These are phyloP conservation scores for Lachancea sp. DNA, from an alignment of 805 yeast species.

Conservation along the genomic window DNA sequence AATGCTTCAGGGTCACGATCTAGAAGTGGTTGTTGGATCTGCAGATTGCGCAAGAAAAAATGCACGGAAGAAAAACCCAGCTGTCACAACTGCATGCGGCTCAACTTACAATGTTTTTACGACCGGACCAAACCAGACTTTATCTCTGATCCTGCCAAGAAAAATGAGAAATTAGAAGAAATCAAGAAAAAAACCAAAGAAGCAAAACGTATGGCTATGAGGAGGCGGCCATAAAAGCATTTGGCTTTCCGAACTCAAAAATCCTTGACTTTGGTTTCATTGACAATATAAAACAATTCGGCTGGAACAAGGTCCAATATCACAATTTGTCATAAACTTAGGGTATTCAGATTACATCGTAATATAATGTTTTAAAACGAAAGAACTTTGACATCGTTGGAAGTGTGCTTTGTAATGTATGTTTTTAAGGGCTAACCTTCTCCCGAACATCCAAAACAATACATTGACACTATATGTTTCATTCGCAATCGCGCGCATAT, in stretches of 20 bases:
- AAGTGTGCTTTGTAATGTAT: no score
- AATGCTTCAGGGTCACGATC: conserved; percentile 36
- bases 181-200: conserved; percentile 43
- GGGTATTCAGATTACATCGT: background rate
- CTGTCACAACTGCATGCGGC: conserved; percentile 52
- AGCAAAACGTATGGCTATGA: conserved; percentile 36
- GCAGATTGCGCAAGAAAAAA: conserved; percentile 64
- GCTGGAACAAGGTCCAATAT: no score
- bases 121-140: conserved; percentile 45
- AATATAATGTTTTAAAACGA: background rate
- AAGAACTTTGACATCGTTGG: background rate
- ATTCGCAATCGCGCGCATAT: no score
- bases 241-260: background rate
- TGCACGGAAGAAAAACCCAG: conserved; percentile 61
- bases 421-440: no score
- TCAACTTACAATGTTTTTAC: conserved; percentile 55
- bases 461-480: no score
- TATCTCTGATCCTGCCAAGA: conserved; percentile 40
- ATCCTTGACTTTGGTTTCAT: background rate
- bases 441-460: no score
- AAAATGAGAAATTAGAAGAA: conserved; percentile 43
- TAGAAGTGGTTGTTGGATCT: conserved; percentile 71
- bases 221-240: conserved; percentile 18
- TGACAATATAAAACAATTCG: background rate
- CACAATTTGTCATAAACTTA: no score